Conservation (phyloP, 1,284 basidiomycete genomes). For the Leccinum solheimii region DNA sequence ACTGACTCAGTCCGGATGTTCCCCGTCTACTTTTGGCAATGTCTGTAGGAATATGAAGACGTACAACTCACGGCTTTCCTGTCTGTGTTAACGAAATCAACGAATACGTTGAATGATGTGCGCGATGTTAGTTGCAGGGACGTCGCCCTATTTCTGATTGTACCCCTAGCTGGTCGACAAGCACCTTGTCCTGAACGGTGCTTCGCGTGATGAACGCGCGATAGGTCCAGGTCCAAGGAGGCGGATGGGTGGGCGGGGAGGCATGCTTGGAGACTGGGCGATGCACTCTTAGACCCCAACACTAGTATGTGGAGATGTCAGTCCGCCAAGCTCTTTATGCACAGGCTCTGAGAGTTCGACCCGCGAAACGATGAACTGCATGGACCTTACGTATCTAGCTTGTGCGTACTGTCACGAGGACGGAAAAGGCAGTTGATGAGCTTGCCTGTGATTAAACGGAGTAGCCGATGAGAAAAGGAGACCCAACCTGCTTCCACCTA, state of each 20-base stretch:
- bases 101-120: slow-evolving; percentile 88
- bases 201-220: slow-evolving; percentile 45
- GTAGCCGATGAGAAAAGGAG: slow-evolving; percentile 6
- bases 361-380: neutral
- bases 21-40: slow-evolving; percentile 5
- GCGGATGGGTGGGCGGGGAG: slow-evolving; percentile 48
- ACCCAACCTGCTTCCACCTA: neutral
- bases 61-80: slow-evolving; percentile 91
- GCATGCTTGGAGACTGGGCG: slow-evolving; percentile 49
- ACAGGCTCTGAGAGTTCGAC: neutral
- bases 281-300: slow-evolving; percentile 31
- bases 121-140: slow-evolving; percentile 32
- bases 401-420: neutral
- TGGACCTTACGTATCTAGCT: neutral
- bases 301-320: neutral
- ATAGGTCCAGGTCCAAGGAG: slow-evolving; percentile 40
- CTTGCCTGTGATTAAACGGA: neutral
- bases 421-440: neutral
- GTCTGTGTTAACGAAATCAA: slow-evolving; percentile 83
- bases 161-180: slow-evolving; percentile 63
- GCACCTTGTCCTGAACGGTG: slow-evolving; percentile 53
- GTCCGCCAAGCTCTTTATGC: neutral
- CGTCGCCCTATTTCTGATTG: slow-evolving; percentile 11
- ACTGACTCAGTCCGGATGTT: neutral
- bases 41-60: slow-evolving; percentile 86